Evolutionary conservation across 176 grass and related monocot species (phyloP).

Genomic region (Ensete ventricosum): DNA sequence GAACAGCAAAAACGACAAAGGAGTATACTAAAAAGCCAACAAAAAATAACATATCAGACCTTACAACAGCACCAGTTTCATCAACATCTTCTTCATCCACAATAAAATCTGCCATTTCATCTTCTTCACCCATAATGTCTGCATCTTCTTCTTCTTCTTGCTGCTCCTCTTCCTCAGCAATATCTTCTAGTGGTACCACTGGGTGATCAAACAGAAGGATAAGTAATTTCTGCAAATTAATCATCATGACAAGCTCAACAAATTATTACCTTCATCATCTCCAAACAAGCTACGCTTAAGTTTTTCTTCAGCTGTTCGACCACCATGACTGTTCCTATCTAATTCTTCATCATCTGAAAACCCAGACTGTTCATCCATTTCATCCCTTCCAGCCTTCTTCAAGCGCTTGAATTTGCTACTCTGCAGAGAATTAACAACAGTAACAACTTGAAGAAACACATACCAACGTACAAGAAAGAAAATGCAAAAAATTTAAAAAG

Average conservation of each 20-base stretch:
- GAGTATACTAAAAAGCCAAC: background rate
- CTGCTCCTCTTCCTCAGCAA: constrained; percentile 63
- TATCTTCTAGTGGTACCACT: constrained; percentile 57
- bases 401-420: constrained; percentile 79
- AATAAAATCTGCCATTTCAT: constrained; percentile 98
- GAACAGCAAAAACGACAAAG: background rate
- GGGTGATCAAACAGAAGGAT: constrained; percentile 3
- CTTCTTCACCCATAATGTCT: constrained; percentile 51
- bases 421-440: constrained; percentile 22
- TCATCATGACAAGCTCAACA: background rate
- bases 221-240: background rate
- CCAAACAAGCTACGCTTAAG: constrained; percentile 84
- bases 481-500: background rate
- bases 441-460: background rate
- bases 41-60: constrained; percentile 22
- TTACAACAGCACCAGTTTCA: constrained; percentile 65
- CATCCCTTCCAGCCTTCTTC: constrained; percentile 81
- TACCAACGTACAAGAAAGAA: constrained; percentile 2
- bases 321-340: constrained; percentile 39
- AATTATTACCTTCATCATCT: constrained; percentile 51
- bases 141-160: constrained; percentile 45
- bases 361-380: constrained; percentile 37
- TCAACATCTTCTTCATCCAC: constrained; percentile 95
- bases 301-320: constrained; percentile 53
- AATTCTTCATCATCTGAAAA: constrained; percentile 77